Percentiles rank a stretch among this genome's conserved stretches.
Evolutionary conservation across 2,329 filamentous ascomycete species (phyloP).

Genomic region (Diaporthe aspalathi): DNA sequence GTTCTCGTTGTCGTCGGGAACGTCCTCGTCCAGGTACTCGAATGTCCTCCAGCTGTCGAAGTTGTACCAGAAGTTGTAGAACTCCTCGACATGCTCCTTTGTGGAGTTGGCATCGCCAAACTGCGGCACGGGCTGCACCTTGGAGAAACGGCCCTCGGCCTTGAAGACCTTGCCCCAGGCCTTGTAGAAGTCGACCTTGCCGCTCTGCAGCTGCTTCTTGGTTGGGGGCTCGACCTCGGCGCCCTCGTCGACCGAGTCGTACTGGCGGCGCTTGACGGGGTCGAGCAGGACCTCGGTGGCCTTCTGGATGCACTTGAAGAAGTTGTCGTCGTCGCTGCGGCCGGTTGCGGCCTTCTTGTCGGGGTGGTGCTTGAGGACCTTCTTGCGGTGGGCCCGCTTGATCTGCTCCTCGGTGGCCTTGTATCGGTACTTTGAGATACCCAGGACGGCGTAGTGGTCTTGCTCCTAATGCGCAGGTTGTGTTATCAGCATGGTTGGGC

Average conservation of each 20-base stretch:
- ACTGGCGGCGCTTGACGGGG: slow-evolving; percentile 92
- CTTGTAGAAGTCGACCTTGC: slow-evolving; percentile 85
- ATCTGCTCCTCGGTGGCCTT: slow-evolving; percentile 97
- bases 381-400: slow-evolving; percentile 98
- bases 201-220: slow-evolving; percentile 89
- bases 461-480: slow-evolving; percentile 71
- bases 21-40: slow-evolving; percentile 98
- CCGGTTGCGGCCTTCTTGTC: slow-evolving; percentile 98
- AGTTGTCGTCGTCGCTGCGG: slow-evolving; percentile 90
- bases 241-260: slow-evolving; percentile 94
- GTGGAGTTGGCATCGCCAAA: slow-evolving; percentile 87
- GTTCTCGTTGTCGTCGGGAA: slow-evolving; percentile 98
- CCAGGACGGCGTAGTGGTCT: slow-evolving; percentile 98
- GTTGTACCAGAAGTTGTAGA: slow-evolving; percentile 99
- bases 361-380: slow-evolving; percentile 98
- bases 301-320: slow-evolving; percentile 99
- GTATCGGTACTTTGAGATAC: slow-evolving; percentile 90
- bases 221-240: slow-evolving; percentile 91
- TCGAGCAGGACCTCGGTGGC: slow-evolving; percentile 94
- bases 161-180: slow-evolving; percentile 92
- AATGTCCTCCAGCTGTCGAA: slow-evolving; percentile 98
- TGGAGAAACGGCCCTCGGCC: slow-evolving; percentile 92
- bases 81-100: slow-evolving; percentile 90
- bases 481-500: not conserved
- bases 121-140: slow-evolving; percentile 85